Evolutionary conservation across 2,329 filamentous ascomycete genomes (phyloP).

Genomic region (Raffaelea ambrosiae): DNA sequence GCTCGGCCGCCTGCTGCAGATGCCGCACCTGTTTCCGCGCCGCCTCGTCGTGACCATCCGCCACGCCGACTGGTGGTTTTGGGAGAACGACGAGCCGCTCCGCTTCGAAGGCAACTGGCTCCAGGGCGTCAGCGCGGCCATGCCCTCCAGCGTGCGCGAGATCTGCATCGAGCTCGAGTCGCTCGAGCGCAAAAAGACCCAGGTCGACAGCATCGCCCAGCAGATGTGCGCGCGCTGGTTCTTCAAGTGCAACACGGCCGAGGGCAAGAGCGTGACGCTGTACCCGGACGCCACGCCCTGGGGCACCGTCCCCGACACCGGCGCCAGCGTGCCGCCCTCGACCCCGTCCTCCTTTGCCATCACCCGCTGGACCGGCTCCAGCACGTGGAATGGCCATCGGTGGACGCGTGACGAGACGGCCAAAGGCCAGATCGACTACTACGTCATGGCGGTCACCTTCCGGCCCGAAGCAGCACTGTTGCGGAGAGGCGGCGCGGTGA

Average conservation of each 20-base stretch:
- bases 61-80: constrained; percentile 40
- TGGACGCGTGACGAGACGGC: constrained; percentile 35
- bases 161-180: constrained; percentile 39
- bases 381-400: constrained; percentile 26
- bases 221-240: constrained; percentile 25
- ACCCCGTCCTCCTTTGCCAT: constrained; percentile 12
- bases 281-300: too few relatives aligned
- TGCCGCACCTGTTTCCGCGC: constrained; percentile 22
- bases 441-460: constrained; percentile 31
- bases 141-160: constrained; percentile 26
- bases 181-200: constrained; percentile 31
- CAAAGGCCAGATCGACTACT: constrained; percentile 31
- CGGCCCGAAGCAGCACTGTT: constrained; percentile 13
- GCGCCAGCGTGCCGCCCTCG: constrained; percentile 9
- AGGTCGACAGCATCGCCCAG: constrained; percentile 35
- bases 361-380: constrained; percentile 34
- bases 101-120: constrained; percentile 29
- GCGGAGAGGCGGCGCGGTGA: constrained; percentile 3
- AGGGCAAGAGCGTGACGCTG: constrained; percentile 20
- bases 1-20: constrained; percentile 15
- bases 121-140: constrained; percentile 5
- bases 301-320: too few relatives aligned
- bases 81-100: constrained; percentile 29
- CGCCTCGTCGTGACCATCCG: constrained; percentile 35
- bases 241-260: constrained; percentile 19